Percentiles rank a stretch among this genome's conserved stretches.
These are phyloP conservation scores for Mitragyna speciosa DNA, from an alignment of 257 asterid species.

Conservation along the genomic window DNA sequence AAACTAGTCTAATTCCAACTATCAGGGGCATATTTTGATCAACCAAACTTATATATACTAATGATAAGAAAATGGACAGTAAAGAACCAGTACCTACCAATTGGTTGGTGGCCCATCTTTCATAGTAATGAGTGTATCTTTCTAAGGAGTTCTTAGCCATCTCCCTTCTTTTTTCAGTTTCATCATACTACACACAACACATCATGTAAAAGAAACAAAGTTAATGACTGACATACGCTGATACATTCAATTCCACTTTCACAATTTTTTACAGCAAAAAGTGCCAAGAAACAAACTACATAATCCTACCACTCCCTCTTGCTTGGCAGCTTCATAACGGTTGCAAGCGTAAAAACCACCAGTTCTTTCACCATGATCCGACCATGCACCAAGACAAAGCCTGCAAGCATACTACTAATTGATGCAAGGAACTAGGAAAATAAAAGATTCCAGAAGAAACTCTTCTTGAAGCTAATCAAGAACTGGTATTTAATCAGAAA, in stretches of 20 bases:
- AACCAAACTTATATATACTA: not conserved
- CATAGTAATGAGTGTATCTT: slow-evolving; percentile 94
- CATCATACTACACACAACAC: slow-evolving; percentile 66
- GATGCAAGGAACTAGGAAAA: not conserved
- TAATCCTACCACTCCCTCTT: slow-evolving; percentile 82
- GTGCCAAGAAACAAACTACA: slow-evolving; percentile 11
- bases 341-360: slow-evolving; percentile 99
- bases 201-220: slow-evolving; percentile 13
- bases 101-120: slow-evolving; percentile 98
- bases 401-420: slow-evolving; percentile 43
- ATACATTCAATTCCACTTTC: not conserved
- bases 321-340: slow-evolving; percentile 94
- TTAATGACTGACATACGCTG: not conserved
- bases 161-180: slow-evolving; percentile 91
- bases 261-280: not conserved
- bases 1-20: not conserved
- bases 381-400: slow-evolving; percentile 97
- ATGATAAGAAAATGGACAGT: not conserved
- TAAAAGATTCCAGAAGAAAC: not conserved
- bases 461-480: not conserved
- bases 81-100: slow-evolving; percentile 49
- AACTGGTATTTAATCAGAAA: not conserved
- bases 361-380: slow-evolving; percentile 95
- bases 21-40: not conserved
- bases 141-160: slow-evolving; percentile 97